Evolutionary conservation across 768 basidiomycete species (phyloP), one percentile per base, ranked within the genome.

Genomic region (Nevesoporus exiguus): DNA sequence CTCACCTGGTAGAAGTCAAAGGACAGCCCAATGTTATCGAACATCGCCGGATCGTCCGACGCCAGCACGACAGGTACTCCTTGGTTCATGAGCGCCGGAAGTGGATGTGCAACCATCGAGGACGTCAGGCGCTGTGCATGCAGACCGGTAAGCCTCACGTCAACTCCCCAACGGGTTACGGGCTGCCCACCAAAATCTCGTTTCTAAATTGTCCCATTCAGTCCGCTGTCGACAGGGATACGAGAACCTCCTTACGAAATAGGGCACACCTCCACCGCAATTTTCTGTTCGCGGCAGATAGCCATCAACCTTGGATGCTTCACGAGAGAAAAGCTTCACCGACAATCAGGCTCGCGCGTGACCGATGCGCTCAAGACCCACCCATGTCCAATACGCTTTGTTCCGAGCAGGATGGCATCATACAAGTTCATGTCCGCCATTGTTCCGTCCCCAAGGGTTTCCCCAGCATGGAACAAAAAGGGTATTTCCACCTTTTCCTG

Each of bases 381-480:
- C 88, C 87, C 90, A 70, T 93, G 90, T 0, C 90, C 90, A 51
- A 91, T 91, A 21, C 88, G 80, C 64, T 83, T 89, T 9, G 89
- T 88, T 13, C 85, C 88, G 7, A 91, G 73, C 36, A 90, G 72
- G 47, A 92, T 82, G 7, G 89, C 88, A 64, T 92, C 90, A 59
- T 86, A 90, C 27, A 91, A 68, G 63, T 91, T 91, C 47, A 77
- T 67, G 54, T 92, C 89, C 19, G 84, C 83, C 19, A 74, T 70
- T 4, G 80, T 81, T 7, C 90, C 90, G 64, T 91, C 90, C 5
- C 87, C 86, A 21, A 86, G 76, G 0, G 89, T 91, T 70, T 91
- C 89, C 19, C 90, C 90, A 0, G 86, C 88, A 61, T 91, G 90
- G 61, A 90, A 83, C 44, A 90, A 77, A 68, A 88, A 89, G 1